Evolutionary conservation across 2,329 filamentous ascomycete species (phyloP).

Genomic region (Nigrospora sphaerica): DNA sequence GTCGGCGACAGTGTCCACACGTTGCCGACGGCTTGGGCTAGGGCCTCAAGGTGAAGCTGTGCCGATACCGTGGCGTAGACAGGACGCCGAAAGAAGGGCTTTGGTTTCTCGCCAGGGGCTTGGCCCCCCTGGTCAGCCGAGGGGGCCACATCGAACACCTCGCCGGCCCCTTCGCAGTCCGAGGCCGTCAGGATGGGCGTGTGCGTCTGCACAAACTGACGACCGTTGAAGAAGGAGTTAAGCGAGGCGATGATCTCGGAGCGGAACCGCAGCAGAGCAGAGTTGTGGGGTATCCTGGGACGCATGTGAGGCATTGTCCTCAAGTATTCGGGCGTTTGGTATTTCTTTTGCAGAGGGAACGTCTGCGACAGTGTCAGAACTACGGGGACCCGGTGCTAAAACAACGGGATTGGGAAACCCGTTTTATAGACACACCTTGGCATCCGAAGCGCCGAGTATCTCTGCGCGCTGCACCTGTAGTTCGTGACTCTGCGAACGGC

Average conservation of each 20-base stretch:
- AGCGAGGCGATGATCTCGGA: constrained; percentile 71
- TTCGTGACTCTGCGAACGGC: constrained; percentile 68
- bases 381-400: constrained; percentile 4
- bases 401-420: background rate
- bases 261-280: constrained; percentile 72
- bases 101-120: constrained; percentile 27
- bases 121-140: constrained; percentile 16
- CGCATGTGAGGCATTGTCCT: constrained; percentile 84
- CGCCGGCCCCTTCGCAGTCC: constrained; percentile 93
- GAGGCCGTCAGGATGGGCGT: constrained; percentile 93
- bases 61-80: constrained; percentile 95
- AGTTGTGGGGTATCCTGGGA: constrained; percentile 71
- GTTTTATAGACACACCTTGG: constrained; percentile 53
- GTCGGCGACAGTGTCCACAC: constrained; percentile 94
- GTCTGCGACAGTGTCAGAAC: constrained; percentile 43
- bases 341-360: constrained; percentile 94
- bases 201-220: constrained; percentile 75
- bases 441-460: constrained; percentile 70
- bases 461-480: constrained; percentile 65
- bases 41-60: constrained; percentile 88
- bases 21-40: constrained; percentile 79
- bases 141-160: constrained; percentile 72
- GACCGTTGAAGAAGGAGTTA: constrained; percentile 65
- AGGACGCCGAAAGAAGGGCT: constrained; percentile 71
- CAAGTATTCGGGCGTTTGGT: constrained; percentile 82